Evolutionary conservation across 805 yeast species (phyloP), one percentile per base, ranked within the genome.

Genomic region (Ascoidea asiatica): DNA sequence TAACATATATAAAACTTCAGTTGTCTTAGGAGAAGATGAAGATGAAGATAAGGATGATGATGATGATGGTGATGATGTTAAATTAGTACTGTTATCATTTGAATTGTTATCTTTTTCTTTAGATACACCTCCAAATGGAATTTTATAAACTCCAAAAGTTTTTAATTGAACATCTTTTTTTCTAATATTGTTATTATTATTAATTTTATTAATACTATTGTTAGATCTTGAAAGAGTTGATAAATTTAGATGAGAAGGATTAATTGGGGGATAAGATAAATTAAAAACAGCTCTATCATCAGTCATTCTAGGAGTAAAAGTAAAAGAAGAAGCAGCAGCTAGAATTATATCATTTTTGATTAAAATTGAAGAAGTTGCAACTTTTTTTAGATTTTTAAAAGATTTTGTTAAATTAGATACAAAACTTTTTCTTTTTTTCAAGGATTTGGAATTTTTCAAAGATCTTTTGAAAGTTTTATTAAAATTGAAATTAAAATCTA

Each of bases 81-180:
- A 11, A 11, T 23, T 23, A 11, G 33, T 23, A 11, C 11, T 23
- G 33, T 23, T 23, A 11, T 6, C 11, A 11, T 23, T 23, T 6
- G 33, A 7, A 11, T 23, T 23, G 5, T 42, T 21, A 37, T 40
- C 47, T 21, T 38, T 23, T 6, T 39, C n/a, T 23, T 47, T 46
- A 48, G 46, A 47, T 39, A 37, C 36, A n/a, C 45, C 45, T n/a
- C 36, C 42, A 19, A 49, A 40, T 5, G 52, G 50, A 11, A 42
- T 47, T 11, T 18, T 43, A 37, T 43, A 19, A 17, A 47, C 22
- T n/a, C 44, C 47, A 39, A 47, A 49, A 6, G 50, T 49, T 18
- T 44, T 39, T 19, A 48, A 37, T n/a, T 37, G 44, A 19, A 47
- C 18, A 38, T 21, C 21, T 37, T 40, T 19, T 21, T 19, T 13